Percentiles rank a stretch among this genome's conserved stretches.
phyloP scores from a whole-genome alignment of 1,139 yeast genomes.

The Nakaseomyces kungkrabaensis region DNA sequence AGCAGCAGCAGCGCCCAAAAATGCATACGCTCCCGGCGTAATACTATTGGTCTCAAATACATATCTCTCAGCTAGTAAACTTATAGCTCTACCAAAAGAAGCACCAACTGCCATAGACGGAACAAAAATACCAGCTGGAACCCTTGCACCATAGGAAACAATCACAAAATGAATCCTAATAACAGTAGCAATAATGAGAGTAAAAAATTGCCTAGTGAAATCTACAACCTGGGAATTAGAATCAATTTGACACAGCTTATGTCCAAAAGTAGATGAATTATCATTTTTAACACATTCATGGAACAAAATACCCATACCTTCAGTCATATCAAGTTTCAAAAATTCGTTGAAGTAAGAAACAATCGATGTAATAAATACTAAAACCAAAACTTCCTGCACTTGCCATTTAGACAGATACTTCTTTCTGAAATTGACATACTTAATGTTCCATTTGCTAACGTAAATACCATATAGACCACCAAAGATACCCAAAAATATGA shows the following conservation, averaged over 20 bases:
- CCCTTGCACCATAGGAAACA: slow-evolving; percentile 81
- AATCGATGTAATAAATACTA: slow-evolving; percentile 63
- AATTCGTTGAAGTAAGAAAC: slow-evolving; percentile 79
- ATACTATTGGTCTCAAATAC: slow-evolving; percentile 44
- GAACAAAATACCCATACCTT: slow-evolving; percentile 81
- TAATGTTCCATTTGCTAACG: slow-evolving; percentile 68
- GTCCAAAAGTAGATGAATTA: slow-evolving; percentile 33
- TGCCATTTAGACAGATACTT: slow-evolving; percentile 40
- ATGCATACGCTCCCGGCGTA: slow-evolving; percentile 89
- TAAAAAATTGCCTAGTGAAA: slow-evolving; percentile 31
- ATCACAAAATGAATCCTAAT: slow-evolving; percentile 64
- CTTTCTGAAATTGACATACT: slow-evolving; percentile 72
- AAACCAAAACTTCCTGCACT: slow-evolving; percentile 56
- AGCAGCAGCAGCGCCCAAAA: slow-evolving; percentile 96
- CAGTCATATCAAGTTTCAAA: slow-evolving; percentile 84
- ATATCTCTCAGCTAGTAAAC: slow-evolving; percentile 45
- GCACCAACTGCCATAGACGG: slow-evolving; percentile 98
- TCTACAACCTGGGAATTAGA: slow-evolving; percentile 26
- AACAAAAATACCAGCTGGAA: slow-evolving; percentile 93
- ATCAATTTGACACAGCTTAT: slow-evolving; percentile 42
- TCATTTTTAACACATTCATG: slow-evolving; percentile 57
- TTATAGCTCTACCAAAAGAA: slow-evolving; percentile 79
- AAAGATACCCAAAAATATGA: slow-evolving; percentile 68
- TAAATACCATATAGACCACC: slow-evolving; percentile 88
- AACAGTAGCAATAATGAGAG: slow-evolving; percentile 62